A percentile compares a stretch with the other conserved stretches of the same genome.
Conservation (phyloP, 306 rosid species). For the Castanea mollissima region DNA sequence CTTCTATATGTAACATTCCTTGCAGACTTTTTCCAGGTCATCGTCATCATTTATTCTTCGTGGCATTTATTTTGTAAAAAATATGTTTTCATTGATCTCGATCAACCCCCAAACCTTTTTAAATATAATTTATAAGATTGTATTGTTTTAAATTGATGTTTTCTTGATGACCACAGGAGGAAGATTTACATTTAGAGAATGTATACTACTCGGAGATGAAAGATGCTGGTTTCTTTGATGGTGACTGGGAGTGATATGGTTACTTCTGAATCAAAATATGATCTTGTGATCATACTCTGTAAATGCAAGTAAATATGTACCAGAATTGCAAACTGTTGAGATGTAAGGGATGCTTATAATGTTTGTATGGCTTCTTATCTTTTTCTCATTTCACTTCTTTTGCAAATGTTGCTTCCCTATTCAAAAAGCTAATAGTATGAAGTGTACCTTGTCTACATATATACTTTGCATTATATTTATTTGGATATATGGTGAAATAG, state of each 20-base stretch:
- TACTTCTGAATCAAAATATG: slow-evolving; percentile 9
- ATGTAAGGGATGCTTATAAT: neutral
- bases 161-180: slow-evolving; percentile 53
- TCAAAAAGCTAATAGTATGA: neutral
- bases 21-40: slow-evolving; percentile 89
- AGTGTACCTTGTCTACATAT: neutral
- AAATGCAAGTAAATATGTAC: slow-evolving; percentile 38
- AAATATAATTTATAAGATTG: neutral
- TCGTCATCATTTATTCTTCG: neutral
- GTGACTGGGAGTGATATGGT: slow-evolving; percentile 69
- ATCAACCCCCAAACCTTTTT: neutral
- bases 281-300: slow-evolving; percentile 20
- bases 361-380: slow-evolving; percentile 1
- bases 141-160: neutral
- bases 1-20: slow-evolving; percentile 76
- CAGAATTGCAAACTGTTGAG: neutral
- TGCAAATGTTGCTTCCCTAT: neutral
- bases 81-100: neutral
- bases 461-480: neutral
- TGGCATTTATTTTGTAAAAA: neutral
- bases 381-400: neutral
- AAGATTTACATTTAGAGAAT: slow-evolving; percentile 76
- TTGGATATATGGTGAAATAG: neutral
- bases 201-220: slow-evolving; percentile 94
- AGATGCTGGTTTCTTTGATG: slow-evolving; percentile 93